These are phyloP conservation scores for Candida ponderosae DNA, from an alignment of 805 yeast genomes.

Conservation along the genomic window DNA sequence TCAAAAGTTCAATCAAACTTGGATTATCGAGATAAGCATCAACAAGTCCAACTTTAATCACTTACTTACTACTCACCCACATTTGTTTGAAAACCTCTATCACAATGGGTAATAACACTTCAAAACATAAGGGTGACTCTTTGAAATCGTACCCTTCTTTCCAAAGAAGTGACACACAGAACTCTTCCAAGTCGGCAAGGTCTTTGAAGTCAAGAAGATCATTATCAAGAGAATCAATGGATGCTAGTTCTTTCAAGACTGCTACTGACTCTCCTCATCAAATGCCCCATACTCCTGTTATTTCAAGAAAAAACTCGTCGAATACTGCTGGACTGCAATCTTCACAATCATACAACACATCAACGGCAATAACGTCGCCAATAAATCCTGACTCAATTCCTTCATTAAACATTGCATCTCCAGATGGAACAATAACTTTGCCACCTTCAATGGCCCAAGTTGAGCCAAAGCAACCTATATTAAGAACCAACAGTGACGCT, in stretches of 20 bases:
- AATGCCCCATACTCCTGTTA: slow-evolving; percentile 17
- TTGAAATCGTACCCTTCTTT: slow-evolving; percentile 31
- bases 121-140: slow-evolving; percentile 20
- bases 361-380: slow-evolving; percentile 1
- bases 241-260: slow-evolving; percentile 23
- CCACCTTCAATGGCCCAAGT: slow-evolving; percentile 66
- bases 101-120: slow-evolving; percentile 20
- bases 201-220: slow-evolving; percentile 29
- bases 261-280: slow-evolving; percentile 22
- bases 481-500: slow-evolving; percentile 38
- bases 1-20: no score
- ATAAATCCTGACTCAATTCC: slow-evolving; percentile 9
- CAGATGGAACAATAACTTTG: slow-evolving; percentile 30
- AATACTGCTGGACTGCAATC: slow-evolving; percentile 6
- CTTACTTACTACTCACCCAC: no score
- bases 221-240: slow-evolving; percentile 17
- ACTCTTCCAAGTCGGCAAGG: slow-evolving; percentile 38
- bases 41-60: no score
- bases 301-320: slow-evolving; percentile 18
- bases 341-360: slow-evolving; percentile 5
- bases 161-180: slow-evolving; percentile 46
- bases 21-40: no score
- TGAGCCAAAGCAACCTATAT: slow-evolving; percentile 69
- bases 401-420: slow-evolving; percentile 12
- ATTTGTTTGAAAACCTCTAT: no score